Evolutionary conservation across 2,329 filamentous ascomycete species (phyloP).

Genomic region (Colletotrichum liriopes): DNA sequence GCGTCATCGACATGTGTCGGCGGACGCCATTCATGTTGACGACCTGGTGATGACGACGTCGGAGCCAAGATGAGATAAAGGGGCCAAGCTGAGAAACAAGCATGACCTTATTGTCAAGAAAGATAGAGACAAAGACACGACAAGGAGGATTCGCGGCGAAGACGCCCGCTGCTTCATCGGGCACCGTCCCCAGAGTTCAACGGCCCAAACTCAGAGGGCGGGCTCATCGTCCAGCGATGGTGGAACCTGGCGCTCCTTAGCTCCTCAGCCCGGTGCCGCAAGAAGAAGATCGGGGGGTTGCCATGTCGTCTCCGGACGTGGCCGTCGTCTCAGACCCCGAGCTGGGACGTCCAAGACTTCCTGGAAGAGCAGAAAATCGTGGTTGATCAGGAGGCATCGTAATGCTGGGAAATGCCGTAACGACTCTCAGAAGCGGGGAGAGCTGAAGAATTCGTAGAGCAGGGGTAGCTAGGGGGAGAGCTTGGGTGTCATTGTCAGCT

Average conservation of each 20-base stretch:
- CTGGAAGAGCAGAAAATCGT: conserved; percentile 13
- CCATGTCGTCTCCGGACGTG: conserved; percentile 18
- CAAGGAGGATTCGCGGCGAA: too few relatives aligned
- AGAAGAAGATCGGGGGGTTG: neutral
- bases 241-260: conserved; percentile 19
- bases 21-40: neutral
- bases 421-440: neutral
- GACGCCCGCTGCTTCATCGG: neutral
- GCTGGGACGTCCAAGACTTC: conserved; percentile 23
- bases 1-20: neutral
- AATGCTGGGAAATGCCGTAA: neutral
- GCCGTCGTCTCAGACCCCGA: conserved; percentile 36
- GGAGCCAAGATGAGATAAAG: neutral
- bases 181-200: conserved; percentile 14
- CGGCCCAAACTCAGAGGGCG: conserved; percentile 14
- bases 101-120: neutral
- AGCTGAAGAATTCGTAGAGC: conserved; percentile 7
- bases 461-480: conserved; percentile 8
- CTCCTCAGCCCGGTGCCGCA: conserved; percentile 9
- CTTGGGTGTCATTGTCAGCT: conserved; percentile 19
- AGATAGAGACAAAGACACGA: neutral
- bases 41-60: neutral
- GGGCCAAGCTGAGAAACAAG: conserved; percentile 14
- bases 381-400: conserved; percentile 31
- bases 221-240: neutral